Base-by-base conservation (phyloP, 805 yeast species). In the Candida khao-thaluensis region DNA sequence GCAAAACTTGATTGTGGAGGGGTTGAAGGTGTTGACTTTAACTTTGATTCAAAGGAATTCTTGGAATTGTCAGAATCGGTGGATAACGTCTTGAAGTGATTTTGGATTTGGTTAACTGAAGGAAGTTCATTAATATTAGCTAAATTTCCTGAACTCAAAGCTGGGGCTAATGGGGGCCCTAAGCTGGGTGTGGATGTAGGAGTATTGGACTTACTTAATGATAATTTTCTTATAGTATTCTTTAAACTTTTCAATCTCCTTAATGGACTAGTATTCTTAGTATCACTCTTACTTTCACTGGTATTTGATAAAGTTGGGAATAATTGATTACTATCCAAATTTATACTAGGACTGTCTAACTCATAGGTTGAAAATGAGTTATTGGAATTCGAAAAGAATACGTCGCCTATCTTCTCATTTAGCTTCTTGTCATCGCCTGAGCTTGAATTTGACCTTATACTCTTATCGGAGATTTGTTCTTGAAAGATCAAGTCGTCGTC, bases 181-280 rank as follows among this genome's bases (percentile, higher is more conserved):
- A 35, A 24, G 11, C 16, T 30, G 9, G 35, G 20, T 2, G 42
- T 29, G 18, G 36, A 16, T 9, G 25, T 11, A 11, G 40, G 32
- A 10, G 38, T 29, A 23, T 18, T 26, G 3, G 40, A 26, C 27
- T 49, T 47, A 9, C 47, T 40, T 17, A 66, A 49, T 12, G 67
- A 60, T 29, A 66, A 52, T 48, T 64, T 64, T 42, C 72, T 52
- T 14, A 69, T 64, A 4, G 70, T 68, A 12, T 60, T 57, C 37
- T 64, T 65, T 28, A 68, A 48, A 45, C 63, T 62, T 40, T 62
- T 65, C 35, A 67, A 52, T 35, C 69, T 53, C 37, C 58, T 59
- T 41, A 66, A 52, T 2, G 71, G 72, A 36, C 61, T 52, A 2
- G 38, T 42, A 17, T 36, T 34, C 12, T 21, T 40, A 5, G 29